Base-by-base conservation (phyloP, 352 stramenopile species). In the Phytophthora cactorum region DNA sequence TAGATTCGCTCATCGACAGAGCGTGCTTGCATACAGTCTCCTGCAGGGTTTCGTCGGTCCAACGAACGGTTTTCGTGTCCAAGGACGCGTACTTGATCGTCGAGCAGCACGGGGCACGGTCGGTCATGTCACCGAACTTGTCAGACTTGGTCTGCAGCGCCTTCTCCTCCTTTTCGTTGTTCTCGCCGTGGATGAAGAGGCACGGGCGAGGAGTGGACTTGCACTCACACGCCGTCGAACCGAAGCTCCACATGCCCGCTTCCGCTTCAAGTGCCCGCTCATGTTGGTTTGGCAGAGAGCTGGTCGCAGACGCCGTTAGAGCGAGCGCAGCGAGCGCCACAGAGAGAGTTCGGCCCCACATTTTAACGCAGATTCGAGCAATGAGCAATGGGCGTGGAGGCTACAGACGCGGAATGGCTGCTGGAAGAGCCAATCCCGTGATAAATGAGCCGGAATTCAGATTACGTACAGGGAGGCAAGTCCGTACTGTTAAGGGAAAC, bases 131-230 rank as follows among this genome's bases (percentile, higher is more conserved):
- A 10, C 75, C 77, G 45, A 81, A 81, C 15, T 51, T 75, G 0
- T 38, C 12, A 4, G 70, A 74, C 51, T 47, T 67, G 14, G 62
- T 34, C 28, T 76, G 70, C 32, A 81, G 22, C 12, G 68, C 63
- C 36, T 50, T 54, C 15, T 74, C 31, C 27, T 72, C 60, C 3
- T 43, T 31, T 8, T 60, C 25, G 15, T 76, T 68, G 17, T 54
- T 68, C 12, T 78, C 49, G 10, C 75, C 78, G 47, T 86, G 75
- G 39, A 83, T 78, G 58, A 86, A 83, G 2, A 86, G 43, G 31
- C 78, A 86, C 14, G 78, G 70, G 4, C 75, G 75, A 59, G 49
- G 66, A 8, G 55, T 74, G 5, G 66, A 75, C 29, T 69, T 72
- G 52, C 75, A 82, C 45, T 71, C 39, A 22, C 75, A 82, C 25